Base-by-base conservation (phyloP, 306 rosid species). In the Ammopiptanthus mongolicus region DNA sequence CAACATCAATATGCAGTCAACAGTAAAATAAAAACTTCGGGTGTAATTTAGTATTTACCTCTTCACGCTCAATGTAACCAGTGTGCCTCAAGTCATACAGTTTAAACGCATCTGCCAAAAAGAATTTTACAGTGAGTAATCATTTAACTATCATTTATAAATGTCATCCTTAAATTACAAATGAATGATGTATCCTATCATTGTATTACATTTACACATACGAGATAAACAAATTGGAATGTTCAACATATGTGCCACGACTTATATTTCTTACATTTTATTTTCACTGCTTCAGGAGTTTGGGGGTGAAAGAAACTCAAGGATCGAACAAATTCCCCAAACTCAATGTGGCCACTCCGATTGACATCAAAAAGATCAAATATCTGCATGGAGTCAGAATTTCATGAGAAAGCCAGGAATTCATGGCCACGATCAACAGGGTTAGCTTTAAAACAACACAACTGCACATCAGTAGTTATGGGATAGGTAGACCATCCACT, bases 291-390 rank as follows among this genome's bases (percentile, higher is more conserved):
- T 55, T 63, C 62, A n/a, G 74, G 62, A 63, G 83, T 73, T 63
- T 55, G 65, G 5, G 83, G 83, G 46, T 79, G 83, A 79, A 79
- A 79, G 23, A 73, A 68, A 46, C 79, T 55, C 74, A 79, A 71
- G 21, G 73, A 79, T 15, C 36, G 59, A 57, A 79, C 66, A 42
- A 79, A 79, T 53, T 79, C 78, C 3, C 52, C 47, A 55, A 71
- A 79, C 6, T 79, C 83, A 55, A 79, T 73, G 1, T 53, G 78
- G 36, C 78, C 83, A 44, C 55, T 79, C 14, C 18, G 33, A 55
- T 79, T 56, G 53, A 79, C 74, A 73, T 79, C 74, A 46, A 79
- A 79, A 53, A 73, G 44, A 65, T 79, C 62, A 73, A 79, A 79
- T 29, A 79, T 48, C 83, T 79, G 78, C 74, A 13, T 5, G 8